Evolutionary conservation across 495 filamentous ascomycete species (phyloP).

Genomic region (Durotheca rogersii): DNA sequence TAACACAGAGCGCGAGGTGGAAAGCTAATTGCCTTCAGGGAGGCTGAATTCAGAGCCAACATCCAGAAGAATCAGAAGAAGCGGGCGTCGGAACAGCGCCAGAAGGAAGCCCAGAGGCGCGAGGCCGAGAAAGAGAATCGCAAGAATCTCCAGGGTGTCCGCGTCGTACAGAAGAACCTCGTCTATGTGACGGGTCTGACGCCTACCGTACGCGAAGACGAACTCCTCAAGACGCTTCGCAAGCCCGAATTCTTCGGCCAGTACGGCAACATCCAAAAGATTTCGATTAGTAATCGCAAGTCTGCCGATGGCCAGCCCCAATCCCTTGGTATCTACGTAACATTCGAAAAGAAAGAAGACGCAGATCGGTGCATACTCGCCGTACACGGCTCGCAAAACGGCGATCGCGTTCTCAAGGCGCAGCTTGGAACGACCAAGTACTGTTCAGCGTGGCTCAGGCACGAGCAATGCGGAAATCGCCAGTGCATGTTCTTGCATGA

Average conservation of each 20-base stretch:
- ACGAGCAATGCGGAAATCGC: slow-evolving; percentile 88
- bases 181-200: slow-evolving; percentile 96
- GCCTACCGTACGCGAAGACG: slow-evolving; percentile 86
- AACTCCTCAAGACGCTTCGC: slow-evolving; percentile 81
- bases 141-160: slow-evolving; percentile 90
- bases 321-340: slow-evolving; percentile 95
- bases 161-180: slow-evolving; percentile 96
- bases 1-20: not conserved
- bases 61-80: slow-evolving; percentile 87
- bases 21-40: slow-evolving; percentile 41
- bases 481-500: slow-evolving; percentile 98
- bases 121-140: slow-evolving; percentile 93
- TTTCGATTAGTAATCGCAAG: slow-evolving; percentile 95
- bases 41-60: slow-evolving; percentile 75
- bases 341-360: slow-evolving; percentile 84
- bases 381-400: slow-evolving; percentile 90
- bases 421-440: slow-evolving; percentile 99
- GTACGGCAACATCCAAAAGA: slow-evolving; percentile 98
- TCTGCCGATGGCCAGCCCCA: slow-evolving; percentile 66
- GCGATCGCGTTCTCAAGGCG: slow-evolving; percentile 80
- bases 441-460: slow-evolving; percentile 92
- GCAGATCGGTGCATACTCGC: slow-evolving; percentile 84
- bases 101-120: slow-evolving; percentile 92
- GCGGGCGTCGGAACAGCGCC: slow-evolving; percentile 76
- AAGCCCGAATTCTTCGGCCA: slow-evolving; percentile 94